These are phyloP conservation scores for Evernia prunastri DNA, from an alignment of 495 filamentous ascomycete species.

Conservation along the genomic window DNA sequence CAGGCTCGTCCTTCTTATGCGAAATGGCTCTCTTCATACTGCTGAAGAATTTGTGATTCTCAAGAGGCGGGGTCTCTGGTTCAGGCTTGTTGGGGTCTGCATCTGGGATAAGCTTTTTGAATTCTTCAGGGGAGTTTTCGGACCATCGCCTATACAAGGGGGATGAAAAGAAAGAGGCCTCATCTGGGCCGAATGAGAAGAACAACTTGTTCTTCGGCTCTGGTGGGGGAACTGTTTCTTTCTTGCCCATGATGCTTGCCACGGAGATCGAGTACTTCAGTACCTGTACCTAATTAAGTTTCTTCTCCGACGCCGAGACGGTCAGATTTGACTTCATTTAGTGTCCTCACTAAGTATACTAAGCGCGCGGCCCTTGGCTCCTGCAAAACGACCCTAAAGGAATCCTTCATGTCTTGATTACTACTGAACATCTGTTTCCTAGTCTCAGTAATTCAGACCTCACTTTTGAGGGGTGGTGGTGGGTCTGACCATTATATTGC, in stretches of 20 bases:
- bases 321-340: background rate
- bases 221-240: background rate
- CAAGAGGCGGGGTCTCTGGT: background rate
- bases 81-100: background rate
- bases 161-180: background rate
- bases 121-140: slow-evolving; percentile 1
- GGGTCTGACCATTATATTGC: background rate
- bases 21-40: background rate
- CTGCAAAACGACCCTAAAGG: too few relatives aligned
- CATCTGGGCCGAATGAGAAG: background rate
- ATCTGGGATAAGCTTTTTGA: background rate
- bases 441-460: too few relatives aligned
- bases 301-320: background rate
- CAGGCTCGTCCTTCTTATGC: background rate
- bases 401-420: too few relatives aligned
- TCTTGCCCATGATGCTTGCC: background rate
- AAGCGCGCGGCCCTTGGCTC: background rate
- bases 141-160: background rate
- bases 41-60: background rate
- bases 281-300: background rate
- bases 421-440: too few relatives aligned
- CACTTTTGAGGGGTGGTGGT: background rate
- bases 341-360: background rate
- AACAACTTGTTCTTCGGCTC: slow-evolving; percentile 7
- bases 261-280: background rate